Conservation (phyloP, 2,329 filamentous ascomycete species). For the Phaeosphaeriaceae sp. region DNA sequence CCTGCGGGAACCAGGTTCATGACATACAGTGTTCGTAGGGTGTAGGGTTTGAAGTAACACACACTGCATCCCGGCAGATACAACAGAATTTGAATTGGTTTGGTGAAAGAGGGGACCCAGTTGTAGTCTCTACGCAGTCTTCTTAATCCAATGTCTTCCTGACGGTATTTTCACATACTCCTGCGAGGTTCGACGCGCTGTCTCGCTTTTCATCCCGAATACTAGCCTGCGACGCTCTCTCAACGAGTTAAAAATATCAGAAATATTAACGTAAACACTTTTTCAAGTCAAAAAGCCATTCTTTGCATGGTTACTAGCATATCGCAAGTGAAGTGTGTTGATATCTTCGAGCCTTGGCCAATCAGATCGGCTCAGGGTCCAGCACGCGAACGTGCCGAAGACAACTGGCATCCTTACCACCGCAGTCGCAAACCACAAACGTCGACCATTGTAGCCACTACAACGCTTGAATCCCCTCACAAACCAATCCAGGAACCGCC, state of each 20-base stretch:
- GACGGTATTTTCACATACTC: too few relatives aligned
- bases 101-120: too few relatives aligned
- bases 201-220: too few relatives aligned
- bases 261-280: neutral
- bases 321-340: neutral
- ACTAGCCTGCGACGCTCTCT: too few relatives aligned
- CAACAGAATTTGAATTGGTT: neutral
- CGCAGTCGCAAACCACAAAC: constrained; percentile 11
- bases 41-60: constrained; percentile 10
- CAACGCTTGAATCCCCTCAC: neutral
- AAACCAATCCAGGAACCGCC: neutral
- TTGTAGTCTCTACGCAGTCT: too few relatives aligned
- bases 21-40: constrained; percentile 33
- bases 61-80: neutral
- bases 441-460: neutral
- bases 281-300: neutral
- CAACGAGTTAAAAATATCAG: neutral
- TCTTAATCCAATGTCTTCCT: too few relatives aligned
- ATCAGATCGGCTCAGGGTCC: constrained; percentile 29
- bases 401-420: constrained; percentile 37
- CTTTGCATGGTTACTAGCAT: neutral
- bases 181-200: too few relatives aligned
- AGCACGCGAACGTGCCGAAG: constrained; percentile 37
- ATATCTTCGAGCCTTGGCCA: constrained; percentile 14
- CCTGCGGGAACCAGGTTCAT: constrained; percentile 34